Evolutionary conservation across 2,329 filamentous ascomycete genomes (phyloP), one percentile per base, ranked within the genome.

Genomic region (Alternaria viburni): DNA sequence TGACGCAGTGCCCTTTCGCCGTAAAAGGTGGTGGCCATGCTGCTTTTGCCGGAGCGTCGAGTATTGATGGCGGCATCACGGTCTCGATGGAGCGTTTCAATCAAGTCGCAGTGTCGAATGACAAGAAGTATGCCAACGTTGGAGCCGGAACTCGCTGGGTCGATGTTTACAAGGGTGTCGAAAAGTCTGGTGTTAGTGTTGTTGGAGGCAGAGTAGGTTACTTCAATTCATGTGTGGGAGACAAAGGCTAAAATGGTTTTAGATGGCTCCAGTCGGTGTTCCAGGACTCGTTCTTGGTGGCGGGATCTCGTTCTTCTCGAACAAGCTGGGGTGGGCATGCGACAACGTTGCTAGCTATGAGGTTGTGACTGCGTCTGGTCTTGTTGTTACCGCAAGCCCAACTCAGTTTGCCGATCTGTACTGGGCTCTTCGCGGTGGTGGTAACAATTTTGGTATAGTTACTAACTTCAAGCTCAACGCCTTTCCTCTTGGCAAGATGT

Each of bases 1-100:
- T 73, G 4, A 68, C 69, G 4, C 69, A 73, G 55, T 79, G 75
- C 50, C 74, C 71, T 78, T 83, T 83, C 58, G 81, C 81, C 3
- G 77, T 85, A 3, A 82, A 81, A 56, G 78, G 80, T 52, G 83
- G 83, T 28, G 83, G 83, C 3, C 83, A 85, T 64, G 77, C 77
- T 23, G 69, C 76, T 7, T 78, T 78, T 68, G 72, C 74, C 0
- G 81, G 81, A n/a, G 76, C 78, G 15, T 81, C 80, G 21, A 82
- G 80, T 55, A 82, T 83, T 43, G 71, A 78, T 2, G 71, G 73
- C 47, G 83, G 83, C 3, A 79, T 85, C 9, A 82, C 81, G 0
- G 74, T 84, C 47, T 80, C 81, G 43, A 74, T 84, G 52, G 73
- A 74, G 23, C 58, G 65, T 7, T 64, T 81, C 50, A 76, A 78